A percentile compares a stretch with the other conserved stretches of the same genome.
Evolutionary conservation across 2,329 filamentous ascomycete genomes (phyloP).

Genomic region (Aureobasidium zeae): DNA sequence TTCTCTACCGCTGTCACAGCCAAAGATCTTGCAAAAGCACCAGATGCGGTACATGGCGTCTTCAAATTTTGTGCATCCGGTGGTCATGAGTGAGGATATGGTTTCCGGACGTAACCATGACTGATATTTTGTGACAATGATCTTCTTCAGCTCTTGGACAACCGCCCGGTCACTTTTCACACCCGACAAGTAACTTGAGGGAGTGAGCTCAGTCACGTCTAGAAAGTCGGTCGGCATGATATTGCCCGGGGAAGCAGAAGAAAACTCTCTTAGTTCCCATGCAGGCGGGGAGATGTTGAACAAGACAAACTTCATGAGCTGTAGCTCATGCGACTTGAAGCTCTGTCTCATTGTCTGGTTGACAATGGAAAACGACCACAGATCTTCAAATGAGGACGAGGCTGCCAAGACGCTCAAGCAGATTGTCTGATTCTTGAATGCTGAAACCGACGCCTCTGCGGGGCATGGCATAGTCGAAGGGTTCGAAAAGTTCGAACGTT

Average conservation of each 20-base stretch:
- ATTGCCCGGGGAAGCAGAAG: slow-evolving; percentile 33
- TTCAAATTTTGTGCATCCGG: slow-evolving; percentile 43
- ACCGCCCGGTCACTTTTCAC: slow-evolving; percentile 46
- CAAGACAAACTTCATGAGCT: slow-evolving; percentile 43
- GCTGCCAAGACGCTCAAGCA: slow-evolving; percentile 43
- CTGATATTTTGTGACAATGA: slow-evolving; percentile 48
- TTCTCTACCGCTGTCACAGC: slow-evolving; percentile 48
- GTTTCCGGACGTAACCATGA: slow-evolving; percentile 50
- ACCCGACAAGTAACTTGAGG: slow-evolving; percentile 42
- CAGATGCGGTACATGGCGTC: slow-evolving; percentile 57
- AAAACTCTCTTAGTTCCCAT: slow-evolving; percentile 52
- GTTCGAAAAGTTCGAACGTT: too few relatives aligned
- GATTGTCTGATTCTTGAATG: slow-evolving; percentile 26
- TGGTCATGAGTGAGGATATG: slow-evolving; percentile 42
- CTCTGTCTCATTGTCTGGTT: slow-evolving; percentile 49
- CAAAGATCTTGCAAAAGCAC: slow-evolving; percentile 57
- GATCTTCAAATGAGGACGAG: slow-evolving; percentile 43
- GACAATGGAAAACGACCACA: slow-evolving; percentile 46
- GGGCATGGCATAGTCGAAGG: neutral
- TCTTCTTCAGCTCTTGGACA: slow-evolving; percentile 45
- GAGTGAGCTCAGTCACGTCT: slow-evolving; percentile 41
- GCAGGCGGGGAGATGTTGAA: slow-evolving; percentile 48
- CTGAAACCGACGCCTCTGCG: neutral
- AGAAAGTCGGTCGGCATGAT: slow-evolving; percentile 25
- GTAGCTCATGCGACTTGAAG: slow-evolving; percentile 49